Percentiles rank a stretch among this genome's conserved stretches.
Conservation (phyloP, 768 basidiomycete species). For the Dentipellis sp. region DNA sequence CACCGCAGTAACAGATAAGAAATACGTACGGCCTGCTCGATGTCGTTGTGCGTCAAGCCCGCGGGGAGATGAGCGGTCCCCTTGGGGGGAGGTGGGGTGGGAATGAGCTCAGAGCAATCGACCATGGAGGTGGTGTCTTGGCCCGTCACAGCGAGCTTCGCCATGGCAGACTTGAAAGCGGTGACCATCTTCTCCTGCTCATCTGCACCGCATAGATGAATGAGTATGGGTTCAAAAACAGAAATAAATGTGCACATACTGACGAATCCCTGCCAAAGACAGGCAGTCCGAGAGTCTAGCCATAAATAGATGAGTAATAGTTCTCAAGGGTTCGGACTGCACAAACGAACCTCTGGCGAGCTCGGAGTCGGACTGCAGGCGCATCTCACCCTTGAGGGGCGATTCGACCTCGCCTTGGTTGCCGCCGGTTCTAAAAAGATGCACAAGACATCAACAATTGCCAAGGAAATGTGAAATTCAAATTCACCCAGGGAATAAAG, state of each 20-base stretch:
- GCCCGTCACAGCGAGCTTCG: slow-evolving; percentile 33
- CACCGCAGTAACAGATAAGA: too few species aligned
- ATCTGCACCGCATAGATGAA: neutral
- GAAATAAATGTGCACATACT: neutral
- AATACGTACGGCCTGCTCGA: slow-evolving; percentile 7
- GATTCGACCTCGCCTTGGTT: slow-evolving; percentile 32
- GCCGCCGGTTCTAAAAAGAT: slow-evolving; percentile 23
- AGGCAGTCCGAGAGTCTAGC: slow-evolving; percentile 34
- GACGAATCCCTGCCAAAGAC: slow-evolving; percentile 37
- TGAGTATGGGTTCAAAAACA: neutral
- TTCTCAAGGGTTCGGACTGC: neutral
- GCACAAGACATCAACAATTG: neutral
- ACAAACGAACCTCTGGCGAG: slow-evolving; percentile 13
- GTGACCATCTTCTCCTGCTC: slow-evolving; percentile 14
- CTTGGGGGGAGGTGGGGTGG: slow-evolving; percentile 22
- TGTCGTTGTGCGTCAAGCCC: slow-evolving; percentile 16
- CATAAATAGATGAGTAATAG: neutral
- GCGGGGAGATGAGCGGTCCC: slow-evolving; percentile 25
- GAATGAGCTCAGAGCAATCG: slow-evolving; percentile 39
- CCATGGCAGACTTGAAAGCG: slow-evolving; percentile 33
- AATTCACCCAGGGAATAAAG: slow-evolving; percentile 26
- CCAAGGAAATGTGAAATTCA: neutral
- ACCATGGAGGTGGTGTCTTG: slow-evolving; percentile 27
- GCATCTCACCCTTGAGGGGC: slow-evolving; percentile 31
- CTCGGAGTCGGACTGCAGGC: slow-evolving; percentile 33